Evolutionary conservation across 108 stramenopile genomes (phyloP).

Genomic region (Hondaea fermentalgiana): DNA sequence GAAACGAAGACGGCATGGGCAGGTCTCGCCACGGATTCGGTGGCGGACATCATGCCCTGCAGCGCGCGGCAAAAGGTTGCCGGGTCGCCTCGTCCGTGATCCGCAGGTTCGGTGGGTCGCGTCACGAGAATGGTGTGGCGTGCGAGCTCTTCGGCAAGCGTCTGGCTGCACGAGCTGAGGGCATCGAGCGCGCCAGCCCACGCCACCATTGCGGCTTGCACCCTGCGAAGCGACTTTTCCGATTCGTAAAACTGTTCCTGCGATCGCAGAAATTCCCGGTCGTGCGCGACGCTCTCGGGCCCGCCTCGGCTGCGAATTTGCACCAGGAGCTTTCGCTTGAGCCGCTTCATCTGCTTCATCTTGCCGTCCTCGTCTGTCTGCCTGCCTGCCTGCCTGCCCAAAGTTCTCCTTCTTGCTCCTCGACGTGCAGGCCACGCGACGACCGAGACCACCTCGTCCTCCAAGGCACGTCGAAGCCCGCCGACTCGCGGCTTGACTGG

Average conservation of each 20-base stretch:
- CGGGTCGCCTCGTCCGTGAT: not conserved
- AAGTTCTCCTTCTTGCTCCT: too few species aligned
- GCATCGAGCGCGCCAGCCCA: slow-evolving; percentile 12
- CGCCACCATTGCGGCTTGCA: not conserved
- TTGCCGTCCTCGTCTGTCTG: not conserved
- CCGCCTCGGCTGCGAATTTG: not conserved
- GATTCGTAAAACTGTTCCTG: not conserved
- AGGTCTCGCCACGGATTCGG: not conserved
- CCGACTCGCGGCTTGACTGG: too few species aligned
- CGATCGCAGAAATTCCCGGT: not conserved
- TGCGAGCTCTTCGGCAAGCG: slow-evolving; percentile 11
- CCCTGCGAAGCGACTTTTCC: not conserved
- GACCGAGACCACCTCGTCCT: too few species aligned
- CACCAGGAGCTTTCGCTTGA: not conserved
- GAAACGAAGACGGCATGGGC: not conserved
- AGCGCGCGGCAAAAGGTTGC: not conserved
- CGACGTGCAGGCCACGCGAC: too few species aligned
- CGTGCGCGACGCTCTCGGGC: not conserved
- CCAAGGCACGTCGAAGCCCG: too few species aligned
- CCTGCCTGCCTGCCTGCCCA: not conserved
- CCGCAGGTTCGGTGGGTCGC: not conserved
- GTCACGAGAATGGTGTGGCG: slow-evolving; percentile 1
- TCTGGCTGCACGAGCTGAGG: not conserved
- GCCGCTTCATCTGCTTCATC: slow-evolving; percentile 6
- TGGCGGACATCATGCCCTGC: not conserved